Base-by-base conservation (phyloP, 306 rosid genomes). In the Cucumis cinereus region DNA sequence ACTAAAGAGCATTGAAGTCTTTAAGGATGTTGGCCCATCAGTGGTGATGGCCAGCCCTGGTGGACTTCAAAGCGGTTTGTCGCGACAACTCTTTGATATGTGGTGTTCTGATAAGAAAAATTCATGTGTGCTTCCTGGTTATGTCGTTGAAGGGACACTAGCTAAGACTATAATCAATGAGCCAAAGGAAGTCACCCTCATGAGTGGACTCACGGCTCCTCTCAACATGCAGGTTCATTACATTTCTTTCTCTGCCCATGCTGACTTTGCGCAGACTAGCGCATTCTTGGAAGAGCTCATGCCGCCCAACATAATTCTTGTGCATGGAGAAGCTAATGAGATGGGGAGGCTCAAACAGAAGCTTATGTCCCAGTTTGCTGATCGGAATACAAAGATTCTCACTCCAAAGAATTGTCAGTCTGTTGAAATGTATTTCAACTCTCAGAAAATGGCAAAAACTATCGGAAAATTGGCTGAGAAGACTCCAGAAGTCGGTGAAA, bases 1-100 rank as follows among this genome's bases (percentile, higher is more conserved):
- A 33, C 81, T 91, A 45, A 90, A 90, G 81, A 90, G 94, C 90
- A 85, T 93, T 67, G 98, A 93, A 38, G 81, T 75, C 81, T 91
- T 93, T 79, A 91, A 91, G 62, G 97, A 93, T 64, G 89, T 93
- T 4, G 97, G 94, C 53, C 96, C 97, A 6, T 91, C 91, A 7
- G 98, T 91, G 41, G 94, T 93, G 77, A 93, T 93, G 98, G 98
- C 98, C n/a, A 93, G 98, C 79, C 98, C 98, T 7, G 76, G 92
- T 78, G 92, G 88, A 47, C 90, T 93, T 77, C 98, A 93, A 77
- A 91, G 98, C 55, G 98, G 98, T 30, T 80, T 93, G 83, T 93
- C 97, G 17, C 79, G 97, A 23, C 97, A 93, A 77, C 86, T 93
- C 49, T 93, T 93, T 57, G 98, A 93, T 77, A 80, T 73, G 88